phyloP scores from a whole-genome alignment of 768 basidiomycete species.

The Termitomyces sp. region DNA sequence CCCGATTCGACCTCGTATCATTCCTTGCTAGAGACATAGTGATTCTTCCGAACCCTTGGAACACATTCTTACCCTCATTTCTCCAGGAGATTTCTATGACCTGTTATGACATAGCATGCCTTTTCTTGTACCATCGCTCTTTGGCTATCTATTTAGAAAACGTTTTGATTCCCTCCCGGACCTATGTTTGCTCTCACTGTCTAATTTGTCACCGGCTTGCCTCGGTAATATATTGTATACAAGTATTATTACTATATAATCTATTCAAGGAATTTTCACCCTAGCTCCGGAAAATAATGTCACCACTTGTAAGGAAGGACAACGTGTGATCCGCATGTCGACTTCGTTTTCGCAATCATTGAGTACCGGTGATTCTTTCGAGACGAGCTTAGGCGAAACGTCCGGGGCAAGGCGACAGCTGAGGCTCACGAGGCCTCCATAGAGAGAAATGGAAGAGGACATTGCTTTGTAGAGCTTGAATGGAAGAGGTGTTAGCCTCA shows the following conservation, averaged over 20 bases:
- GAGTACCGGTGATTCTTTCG: not conserved
- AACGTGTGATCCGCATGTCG: constrained; percentile 20
- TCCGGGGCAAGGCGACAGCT: constrained; percentile 16
- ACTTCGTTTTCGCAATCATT: constrained; percentile 15
- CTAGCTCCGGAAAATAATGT: constrained; percentile 22
- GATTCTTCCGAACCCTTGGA: not conserved
- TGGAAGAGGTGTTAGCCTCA: not conserved
- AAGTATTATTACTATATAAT: not conserved
- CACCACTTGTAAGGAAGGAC: constrained; percentile 20
- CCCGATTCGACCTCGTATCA: not conserved
- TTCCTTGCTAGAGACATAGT: not conserved
- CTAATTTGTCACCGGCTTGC: not conserved
- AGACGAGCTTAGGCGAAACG: not conserved
- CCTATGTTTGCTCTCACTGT: not conserved
- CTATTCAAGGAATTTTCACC: constrained; percentile 9
- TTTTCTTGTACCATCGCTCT: not conserved
- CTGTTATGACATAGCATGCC: not conserved
- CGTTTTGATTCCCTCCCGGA: not conserved
- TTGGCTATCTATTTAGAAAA: not conserved
- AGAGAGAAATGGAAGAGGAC: constrained; percentile 32
- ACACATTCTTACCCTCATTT: not conserved
- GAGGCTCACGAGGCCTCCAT: constrained; percentile 27
- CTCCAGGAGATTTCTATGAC: not conserved
- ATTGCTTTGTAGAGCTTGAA: constrained; percentile 33
- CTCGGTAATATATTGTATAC: not conserved